Base-by-base conservation (phyloP, 2,329 filamentous ascomycete species). In the Didymella sp. region DNA sequence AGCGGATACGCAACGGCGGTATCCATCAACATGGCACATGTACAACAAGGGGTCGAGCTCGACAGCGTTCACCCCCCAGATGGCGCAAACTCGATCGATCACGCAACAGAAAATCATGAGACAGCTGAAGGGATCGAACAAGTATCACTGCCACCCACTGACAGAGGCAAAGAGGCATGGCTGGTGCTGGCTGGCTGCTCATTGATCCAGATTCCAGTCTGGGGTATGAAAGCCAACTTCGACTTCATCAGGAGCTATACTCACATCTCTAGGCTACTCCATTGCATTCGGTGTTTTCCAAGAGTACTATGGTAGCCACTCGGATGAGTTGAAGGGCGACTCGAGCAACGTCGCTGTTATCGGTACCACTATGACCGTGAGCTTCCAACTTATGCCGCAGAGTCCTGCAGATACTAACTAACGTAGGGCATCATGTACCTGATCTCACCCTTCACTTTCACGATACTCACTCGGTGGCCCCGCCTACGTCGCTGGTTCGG, bases 371-470 rank as follows among this genome's bases (percentile, higher is more conserved):
- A 52, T 66, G 28, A 67, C 58, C 6, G 65, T 68, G 51, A 31
- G 67, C 41, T 40, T 3, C n/a, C 2, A 24, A 40, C 8, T 6
- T 40, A 12, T 24, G 24, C 37, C 19, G 7, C 6, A 17, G 2
- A 22, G 22, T 6, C 9, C 6, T 17, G 9, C 6, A n/a, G 6
- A 37, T 31, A 21, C 54, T 57, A 15, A 57, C 35, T 4, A n/a
- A 2, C 15, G 6, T n/a, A 57, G 61, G 80, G 79, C 5, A 71
- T 80, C 24, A 76, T 80, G 64, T 81, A 80, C 65, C 70, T 81
- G 22, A 68, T 64, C 25, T 73, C 73, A 2, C 78, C 78, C 1
- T 51, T 80, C 37, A 67, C 76, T 4, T 72, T 78, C 31, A 60
- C 68, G 2, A 33, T 74, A 1, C 50, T 74, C n/a, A 71, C 69